A percentile compares a stretch with the other conserved stretches of the same genome.
Evolutionary conservation across 768 basidiomycete species (phyloP).

Genomic region (Leccinellum luteum): DNA sequence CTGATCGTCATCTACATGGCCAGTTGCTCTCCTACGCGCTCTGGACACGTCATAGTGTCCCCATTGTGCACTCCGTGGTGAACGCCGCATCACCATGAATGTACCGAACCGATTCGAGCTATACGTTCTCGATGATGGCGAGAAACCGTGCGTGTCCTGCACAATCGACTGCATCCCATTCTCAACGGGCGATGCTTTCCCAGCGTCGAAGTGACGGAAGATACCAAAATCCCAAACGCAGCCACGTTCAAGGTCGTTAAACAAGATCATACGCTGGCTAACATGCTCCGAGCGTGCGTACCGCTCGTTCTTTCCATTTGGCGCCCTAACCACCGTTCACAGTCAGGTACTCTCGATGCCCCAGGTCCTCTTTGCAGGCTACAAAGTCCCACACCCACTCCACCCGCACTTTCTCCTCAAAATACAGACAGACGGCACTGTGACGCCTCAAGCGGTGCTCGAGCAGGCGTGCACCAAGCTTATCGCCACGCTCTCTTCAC

Average conservation of each 20-base stretch:
- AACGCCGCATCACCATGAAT: conserved; percentile 57
- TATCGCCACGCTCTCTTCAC: conserved; percentile 63
- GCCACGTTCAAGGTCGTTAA: conserved; percentile 93
- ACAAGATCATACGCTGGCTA: conserved; percentile 95
- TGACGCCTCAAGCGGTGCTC: conserved; percentile 79
- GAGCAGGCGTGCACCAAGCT: conserved; percentile 83
- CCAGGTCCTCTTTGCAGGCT: conserved; percentile 91
- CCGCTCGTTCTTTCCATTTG: background rate
- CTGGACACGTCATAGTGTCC: background rate
- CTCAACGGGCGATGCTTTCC: conserved; percentile 4
- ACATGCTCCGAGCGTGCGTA: conserved; percentile 92
- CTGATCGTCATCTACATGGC: conserved; percentile 10
- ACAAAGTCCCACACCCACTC: conserved; percentile 96
- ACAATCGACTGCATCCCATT: background rate
- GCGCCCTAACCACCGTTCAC: conserved; percentile 8
- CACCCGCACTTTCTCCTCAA: conserved; percentile 94
- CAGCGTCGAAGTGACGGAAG: conserved; percentile 89
- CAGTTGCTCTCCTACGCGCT: background rate
- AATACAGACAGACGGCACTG: conserved; percentile 88
- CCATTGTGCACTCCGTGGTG: background rate
- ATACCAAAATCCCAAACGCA: conserved; percentile 97
- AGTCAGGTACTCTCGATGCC: conserved; percentile 91
- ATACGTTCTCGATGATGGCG: conserved; percentile 89
- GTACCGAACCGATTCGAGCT: conserved; percentile 91
- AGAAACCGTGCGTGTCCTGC: conserved; percentile 74